Percentiles rank a stretch among this genome's conserved stretches.
Conservation (phyloP, 2,329 filamentous ascomycete species). For the Simplicillium sp. region DNA sequence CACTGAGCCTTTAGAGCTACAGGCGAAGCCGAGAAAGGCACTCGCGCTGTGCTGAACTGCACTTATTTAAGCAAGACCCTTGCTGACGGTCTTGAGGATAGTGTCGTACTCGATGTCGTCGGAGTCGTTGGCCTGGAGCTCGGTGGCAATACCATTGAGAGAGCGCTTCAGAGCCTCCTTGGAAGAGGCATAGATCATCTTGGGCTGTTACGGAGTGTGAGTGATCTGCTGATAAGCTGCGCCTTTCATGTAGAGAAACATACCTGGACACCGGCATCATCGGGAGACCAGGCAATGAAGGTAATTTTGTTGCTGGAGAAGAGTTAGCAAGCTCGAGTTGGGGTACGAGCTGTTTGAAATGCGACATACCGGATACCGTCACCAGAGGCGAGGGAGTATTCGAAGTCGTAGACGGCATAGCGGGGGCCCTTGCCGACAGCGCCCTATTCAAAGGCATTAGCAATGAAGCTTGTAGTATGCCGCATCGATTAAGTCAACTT, state of each 20-base stretch:
- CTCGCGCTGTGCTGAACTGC: too few species aligned
- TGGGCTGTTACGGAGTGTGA: constrained; percentile 43
- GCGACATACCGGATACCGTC: constrained; percentile 58
- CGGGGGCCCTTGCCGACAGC: constrained; percentile 58
- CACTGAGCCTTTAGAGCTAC: too few species aligned
- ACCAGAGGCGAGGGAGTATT: constrained; percentile 62
- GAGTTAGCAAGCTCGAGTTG: constrained; percentile 10
- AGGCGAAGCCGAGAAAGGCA: too few species aligned
- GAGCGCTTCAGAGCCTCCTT: constrained; percentile 78
- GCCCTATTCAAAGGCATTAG: constrained; percentile 29
- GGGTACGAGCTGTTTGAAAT: constrained; percentile 2
- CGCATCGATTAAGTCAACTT: constrained; percentile 16
- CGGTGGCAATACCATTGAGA: constrained; percentile 63
- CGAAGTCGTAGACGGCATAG: constrained; percentile 79
- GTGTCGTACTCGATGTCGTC: constrained; percentile 74
- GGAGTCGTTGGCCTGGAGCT: constrained; percentile 76
- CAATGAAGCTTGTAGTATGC: not conserved
- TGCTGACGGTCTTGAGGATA: constrained; percentile 58
- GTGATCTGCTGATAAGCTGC: constrained; percentile 9
- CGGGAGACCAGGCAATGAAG: constrained; percentile 72
- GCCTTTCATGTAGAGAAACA: too few species aligned
- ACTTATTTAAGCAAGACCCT: constrained; percentile 42
- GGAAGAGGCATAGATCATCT: constrained; percentile 86
- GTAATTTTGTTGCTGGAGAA: constrained; percentile 60
- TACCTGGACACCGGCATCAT: constrained; percentile 73